Conservation (phyloP, 2,329 filamentous ascomycete species). For the Thelonectria blattea region DNA sequence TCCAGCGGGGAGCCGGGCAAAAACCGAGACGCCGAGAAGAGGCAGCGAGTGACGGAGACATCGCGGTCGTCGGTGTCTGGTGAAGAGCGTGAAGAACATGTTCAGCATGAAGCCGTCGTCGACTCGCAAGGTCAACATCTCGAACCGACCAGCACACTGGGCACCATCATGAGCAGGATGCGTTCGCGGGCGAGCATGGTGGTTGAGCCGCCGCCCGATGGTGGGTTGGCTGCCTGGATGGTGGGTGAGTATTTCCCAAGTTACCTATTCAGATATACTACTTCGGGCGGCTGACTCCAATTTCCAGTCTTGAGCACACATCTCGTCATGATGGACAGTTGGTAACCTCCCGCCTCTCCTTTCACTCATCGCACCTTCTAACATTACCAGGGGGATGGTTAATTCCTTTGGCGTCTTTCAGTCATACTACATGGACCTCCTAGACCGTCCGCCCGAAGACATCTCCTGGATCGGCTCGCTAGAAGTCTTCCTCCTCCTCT, state of each 20-base stretch:
- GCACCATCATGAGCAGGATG: conserved; percentile 10
- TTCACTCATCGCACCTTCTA: background rate
- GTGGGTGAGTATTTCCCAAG: conserved; percentile 42
- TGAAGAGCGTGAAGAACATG: background rate
- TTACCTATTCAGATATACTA: too few species aligned
- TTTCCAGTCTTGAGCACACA: conserved; percentile 40
- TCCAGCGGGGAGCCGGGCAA: conserved; percentile 7
- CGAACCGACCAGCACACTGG: conserved; percentile 13
- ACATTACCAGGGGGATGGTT: conserved; percentile 52
- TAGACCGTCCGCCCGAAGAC: conserved; percentile 16
- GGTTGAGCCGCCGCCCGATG: conserved; percentile 56
- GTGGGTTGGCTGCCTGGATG: conserved; percentile 54
- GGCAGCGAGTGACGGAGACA: background rate
- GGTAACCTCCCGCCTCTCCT: conserved; percentile 38
- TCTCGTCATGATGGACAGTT: conserved; percentile 56
- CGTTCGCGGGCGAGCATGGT: conserved; percentile 5
- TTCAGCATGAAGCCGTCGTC: background rate
- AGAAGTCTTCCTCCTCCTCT: conserved; percentile 61
- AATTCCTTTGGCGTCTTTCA: conserved; percentile 63
- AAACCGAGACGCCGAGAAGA: conserved; percentile 13
- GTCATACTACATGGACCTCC: conserved; percentile 52
- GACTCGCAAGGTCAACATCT: conserved; percentile 3
- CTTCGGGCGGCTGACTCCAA: background rate
- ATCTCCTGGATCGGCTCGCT: conserved; percentile 64
- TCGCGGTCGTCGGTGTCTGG: background rate